Evolutionary conservation across 1,139 yeast genomes (phyloP), one percentile per base, ranked within the genome.

Genomic region (Nakaseomyces delphensis): DNA sequence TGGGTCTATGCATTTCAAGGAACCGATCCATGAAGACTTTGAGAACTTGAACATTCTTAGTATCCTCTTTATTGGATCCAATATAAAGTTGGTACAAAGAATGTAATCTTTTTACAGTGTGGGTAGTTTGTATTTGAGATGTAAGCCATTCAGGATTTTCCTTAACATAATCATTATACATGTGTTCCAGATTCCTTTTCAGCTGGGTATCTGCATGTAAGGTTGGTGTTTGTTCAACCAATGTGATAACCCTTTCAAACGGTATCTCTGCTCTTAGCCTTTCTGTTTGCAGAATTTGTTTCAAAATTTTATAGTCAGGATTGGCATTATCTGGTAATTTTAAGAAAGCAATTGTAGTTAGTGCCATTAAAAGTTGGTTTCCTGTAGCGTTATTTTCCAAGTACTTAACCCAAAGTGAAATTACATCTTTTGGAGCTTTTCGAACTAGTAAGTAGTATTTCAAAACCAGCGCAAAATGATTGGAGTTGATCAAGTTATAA

Each of bases 361-460:
- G 19, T 4, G 30, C 27, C 33, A 38, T 28, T 10, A 28, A 15
- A 11, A 28, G 11, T 8, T 38, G 21, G 13, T 38, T 20, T 9
- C 27, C 19, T 4, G 32, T 11, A 8, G 28, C 10, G 33, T 23
- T 33, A 4, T 32, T 19, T 40, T 55, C 59, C 32, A 59, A 42
- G 42, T 52, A 59, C 35, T 52, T 57, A 2, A 59, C 53, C 63
- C 63, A 59, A 16, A 58, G 44, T 3, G 56, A 54, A 38, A 59
- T 48, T 3, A 51, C 60, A 35, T 58, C 63, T 42, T 57, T 52
- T 9, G 51, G 51, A 23, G 44, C 37, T 15, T 46, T 43, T 15
- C 47, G 31, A 2, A 27, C 19, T 10, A 57, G 31, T 25, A 52
- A 40, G 19, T 29, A 45, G 21, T 54, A 40, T 39, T 45, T 48